phyloP scores from a whole-genome alignment of 2,329 filamentous ascomycete species.

The Verticillium longisporum region DNA sequence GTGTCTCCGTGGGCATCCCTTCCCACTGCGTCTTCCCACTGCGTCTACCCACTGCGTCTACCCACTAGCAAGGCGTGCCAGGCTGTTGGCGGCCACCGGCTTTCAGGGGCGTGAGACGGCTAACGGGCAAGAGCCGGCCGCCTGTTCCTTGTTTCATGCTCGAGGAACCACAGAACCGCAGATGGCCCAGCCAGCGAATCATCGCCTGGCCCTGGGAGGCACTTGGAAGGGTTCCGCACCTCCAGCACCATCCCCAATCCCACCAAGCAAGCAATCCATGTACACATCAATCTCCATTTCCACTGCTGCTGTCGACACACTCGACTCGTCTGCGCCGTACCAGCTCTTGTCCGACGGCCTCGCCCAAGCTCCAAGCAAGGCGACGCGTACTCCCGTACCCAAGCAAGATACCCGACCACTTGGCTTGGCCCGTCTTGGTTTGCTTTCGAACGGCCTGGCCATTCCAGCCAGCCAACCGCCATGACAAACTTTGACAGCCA shows the following conservation, averaged over 20 bases:
- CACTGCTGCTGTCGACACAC: background rate
- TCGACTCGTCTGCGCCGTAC: too few species aligned
- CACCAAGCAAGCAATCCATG: background rate
- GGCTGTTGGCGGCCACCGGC: background rate
- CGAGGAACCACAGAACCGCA: background rate
- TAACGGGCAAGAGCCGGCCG: background rate
- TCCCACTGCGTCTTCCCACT: too few species aligned
- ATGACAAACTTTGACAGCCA: background rate
- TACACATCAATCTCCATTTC: background rate
- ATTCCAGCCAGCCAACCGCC: background rate
- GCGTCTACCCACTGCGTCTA: too few species aligned
- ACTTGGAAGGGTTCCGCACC: background rate
- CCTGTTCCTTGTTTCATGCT: background rate
- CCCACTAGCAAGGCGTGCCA: background rate
- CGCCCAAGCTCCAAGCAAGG: background rate
- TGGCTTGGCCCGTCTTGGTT: background rate
- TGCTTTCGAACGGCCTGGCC: background rate
- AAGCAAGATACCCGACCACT: background rate
- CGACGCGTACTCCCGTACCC: background rate
- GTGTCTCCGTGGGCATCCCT: too few species aligned
- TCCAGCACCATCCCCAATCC: background rate
- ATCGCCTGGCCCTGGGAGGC: background rate
- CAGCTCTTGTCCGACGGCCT: background rate
- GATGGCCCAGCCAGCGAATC: background rate
- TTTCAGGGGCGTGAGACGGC: background rate